Base-by-base conservation (phyloP, 2,329 filamentous ascomycete species). In the Lojkania enalia region DNA sequence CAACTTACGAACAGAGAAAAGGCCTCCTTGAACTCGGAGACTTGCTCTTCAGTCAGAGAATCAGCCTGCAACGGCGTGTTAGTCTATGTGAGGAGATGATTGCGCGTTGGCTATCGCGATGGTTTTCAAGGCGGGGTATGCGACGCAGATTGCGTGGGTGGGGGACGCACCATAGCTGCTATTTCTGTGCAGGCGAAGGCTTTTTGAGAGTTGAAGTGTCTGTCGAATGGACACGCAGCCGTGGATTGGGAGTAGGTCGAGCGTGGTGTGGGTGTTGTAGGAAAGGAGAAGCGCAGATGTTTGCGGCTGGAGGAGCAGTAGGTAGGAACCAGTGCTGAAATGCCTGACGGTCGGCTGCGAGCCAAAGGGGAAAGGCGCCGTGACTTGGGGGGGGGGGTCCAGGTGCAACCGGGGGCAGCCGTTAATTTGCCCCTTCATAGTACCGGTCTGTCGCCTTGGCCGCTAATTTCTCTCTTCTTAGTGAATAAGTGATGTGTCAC, bases 11-110 rank as follows among this genome's bases (percentile, higher is more conserved):
- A 99, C 60, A 99, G 89, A 74, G 94, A 99, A 80, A 99, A 99
- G 44, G 94, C 94, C 81, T 99, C 94, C 88, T 97, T 99, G 83
- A 97, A 99, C 81, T 99, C 94, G 73, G 94, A 97, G 74, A 99
- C 94, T 84, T 99, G 94, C 80, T 99, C 94, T 83, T 99, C 94
- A 66, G 94, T 97, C 71, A 99, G 87, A 75, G 92, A 92, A 74
- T 99, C 94, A 74, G 92, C 92, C 92, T 97, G 73, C 46, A 38
- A 23, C 19, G 43, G 36, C 7, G 6, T 30, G 64, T 70, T 48
- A 70, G 67, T 20, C 16, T 31, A 16, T 41, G 49, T 23, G 36
- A 40, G 50, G 46, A 20, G 23, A 5, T 35, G 36, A 19, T 16
- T 35, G 39, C 37, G 41, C 31, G 45, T 49, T 40, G 45, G 58